These are phyloP conservation scores for Camelina sativa DNA, from an alignment of 345 rosid species.

Conservation along the genomic window DNA sequence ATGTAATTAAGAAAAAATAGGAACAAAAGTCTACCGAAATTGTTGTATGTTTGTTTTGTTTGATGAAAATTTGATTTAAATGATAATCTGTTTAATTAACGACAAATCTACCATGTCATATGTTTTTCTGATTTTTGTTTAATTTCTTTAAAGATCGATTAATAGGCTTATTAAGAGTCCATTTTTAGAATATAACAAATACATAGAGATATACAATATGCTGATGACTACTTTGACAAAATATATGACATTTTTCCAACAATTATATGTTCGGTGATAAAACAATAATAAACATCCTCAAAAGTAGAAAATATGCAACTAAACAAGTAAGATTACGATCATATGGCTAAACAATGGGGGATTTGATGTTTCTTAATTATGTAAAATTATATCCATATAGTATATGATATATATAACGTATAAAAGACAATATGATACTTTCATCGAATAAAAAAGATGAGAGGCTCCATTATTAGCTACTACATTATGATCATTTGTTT, in stretches of 20 bases:
- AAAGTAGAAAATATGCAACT: slow-evolving; percentile 14
- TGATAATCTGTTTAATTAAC: slow-evolving; percentile 3
- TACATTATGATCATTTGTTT: slow-evolving; percentile 24
- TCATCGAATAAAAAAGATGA: too few species aligned
- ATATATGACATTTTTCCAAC: slow-evolving; percentile 9
- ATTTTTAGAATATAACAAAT: too few species aligned
- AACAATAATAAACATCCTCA: slow-evolving; percentile 7
- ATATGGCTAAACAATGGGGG: slow-evolving; percentile 8
- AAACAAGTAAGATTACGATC: slow-evolving; percentile 21
- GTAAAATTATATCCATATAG: slow-evolving; percentile 2
- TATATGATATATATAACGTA: neutral
- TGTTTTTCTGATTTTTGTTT: neutral
- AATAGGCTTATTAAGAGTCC: neutral
- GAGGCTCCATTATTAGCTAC: slow-evolving; percentile 24
- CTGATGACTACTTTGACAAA: slow-evolving; percentile 9
- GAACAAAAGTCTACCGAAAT: neutral
- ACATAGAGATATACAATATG: neutral
- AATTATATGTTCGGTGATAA: slow-evolving; percentile 4
- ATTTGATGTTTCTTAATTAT: neutral
- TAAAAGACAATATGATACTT: neutral
- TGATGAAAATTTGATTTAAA: too few species aligned
- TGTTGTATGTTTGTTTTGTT: neutral
- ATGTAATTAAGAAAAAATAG: neutral
- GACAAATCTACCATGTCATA: slow-evolving; percentile 10
- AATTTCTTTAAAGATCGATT: neutral